phyloP scores from a whole-genome alignment of 306 rosid species.

The Vicia sativa region DNA sequence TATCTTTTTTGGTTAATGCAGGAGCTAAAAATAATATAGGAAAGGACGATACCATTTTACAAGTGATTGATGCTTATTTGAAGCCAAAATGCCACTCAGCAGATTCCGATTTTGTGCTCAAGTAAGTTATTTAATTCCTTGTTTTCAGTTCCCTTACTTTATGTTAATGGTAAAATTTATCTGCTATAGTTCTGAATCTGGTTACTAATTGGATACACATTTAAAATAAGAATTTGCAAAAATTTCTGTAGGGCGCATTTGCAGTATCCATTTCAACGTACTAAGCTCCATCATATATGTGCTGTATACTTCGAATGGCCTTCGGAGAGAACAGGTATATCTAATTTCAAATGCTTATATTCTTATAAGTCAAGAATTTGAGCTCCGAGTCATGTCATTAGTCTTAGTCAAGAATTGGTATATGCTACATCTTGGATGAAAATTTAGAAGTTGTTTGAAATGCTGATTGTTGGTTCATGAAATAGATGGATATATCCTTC shows the following conservation, averaged over 20 bases:
- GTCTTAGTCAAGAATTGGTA: not conserved
- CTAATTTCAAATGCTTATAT: conserved; percentile 30
- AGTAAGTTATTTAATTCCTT: conserved; percentile 46
- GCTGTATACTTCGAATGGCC: conserved; percentile 66
- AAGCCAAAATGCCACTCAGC: conserved; percentile 77
- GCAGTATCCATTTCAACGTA: conserved; percentile 65
- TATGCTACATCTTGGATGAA: conserved; percentile 5
- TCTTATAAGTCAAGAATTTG: not conserved
- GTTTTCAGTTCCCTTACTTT: conserved; percentile 24
- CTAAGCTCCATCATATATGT: conserved; percentile 63
- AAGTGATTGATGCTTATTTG: conserved; percentile 72
- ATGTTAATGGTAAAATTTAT: no score
- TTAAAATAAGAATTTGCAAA: conserved; percentile 18
- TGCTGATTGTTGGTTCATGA: conserved; percentile 39
- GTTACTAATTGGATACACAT: not conserved
- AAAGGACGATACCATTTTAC: conserved; percentile 42
- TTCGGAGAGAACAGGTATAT: conserved; percentile 74
- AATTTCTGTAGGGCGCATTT: conserved; percentile 54
- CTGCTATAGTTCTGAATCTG: not conserved
- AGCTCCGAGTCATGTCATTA: not conserved
- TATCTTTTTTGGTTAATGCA: conserved; percentile 42
- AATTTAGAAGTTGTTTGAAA: conserved; percentile 1
- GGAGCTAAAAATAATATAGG: conserved; percentile 44
- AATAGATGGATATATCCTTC: conserved; percentile 79
- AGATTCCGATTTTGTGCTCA: conserved; percentile 63